Base-by-base conservation (phyloP, 1,284 basidiomycete species). In the Puccinia coronata region DNA sequence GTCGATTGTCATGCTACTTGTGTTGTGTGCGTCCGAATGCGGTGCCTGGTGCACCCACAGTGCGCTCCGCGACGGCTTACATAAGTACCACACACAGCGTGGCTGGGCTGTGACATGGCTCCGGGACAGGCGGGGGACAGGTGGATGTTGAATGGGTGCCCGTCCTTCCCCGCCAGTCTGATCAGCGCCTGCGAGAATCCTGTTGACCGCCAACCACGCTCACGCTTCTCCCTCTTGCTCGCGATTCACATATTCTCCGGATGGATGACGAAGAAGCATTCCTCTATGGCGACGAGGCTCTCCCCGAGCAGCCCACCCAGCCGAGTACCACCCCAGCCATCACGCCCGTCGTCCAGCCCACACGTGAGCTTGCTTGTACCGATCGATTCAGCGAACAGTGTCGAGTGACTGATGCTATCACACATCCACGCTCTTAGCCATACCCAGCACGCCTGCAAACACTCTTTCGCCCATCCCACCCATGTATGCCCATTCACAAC, bases 241-340 rank as follows among this genome's bases (percentile, higher is more conserved):
- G 28, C n/a, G 31, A 25, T 59, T 59, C 6, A 34, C 57, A 14
- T 63, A 20, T 34, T 20, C 49, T 16, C 51, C 51, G 20, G 43
- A 80, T 80, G 78, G 78, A 80, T 72, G 78, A 80, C 25, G 78
- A 80, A 28, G 78, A 80, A n/a, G 78, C 78, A 3, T 80, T 80
- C 59, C 67, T 80, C 31, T 80, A 80, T 36, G 78, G 78, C 4
- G 78, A 71, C 72, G 39, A 61, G 18, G 77, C 1, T 28, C n/a
- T 53, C 23, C 43, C 43, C 43, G 43, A 43, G 43, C 43, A 43
- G 16, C 36, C 20, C 28, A 14, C 20, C 1, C 12, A 43, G 28
- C 28, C 67, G 41, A 25, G 41, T 39, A 20, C 8, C 39, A 6
- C 31, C n/a, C 59, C 20, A 39, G 23, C 59, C 34, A 34, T 39